These are phyloP conservation scores for Madurella mycetomatis DNA, from an alignment of 2,329 filamentous ascomycete genomes.

Conservation along the genomic window DNA sequence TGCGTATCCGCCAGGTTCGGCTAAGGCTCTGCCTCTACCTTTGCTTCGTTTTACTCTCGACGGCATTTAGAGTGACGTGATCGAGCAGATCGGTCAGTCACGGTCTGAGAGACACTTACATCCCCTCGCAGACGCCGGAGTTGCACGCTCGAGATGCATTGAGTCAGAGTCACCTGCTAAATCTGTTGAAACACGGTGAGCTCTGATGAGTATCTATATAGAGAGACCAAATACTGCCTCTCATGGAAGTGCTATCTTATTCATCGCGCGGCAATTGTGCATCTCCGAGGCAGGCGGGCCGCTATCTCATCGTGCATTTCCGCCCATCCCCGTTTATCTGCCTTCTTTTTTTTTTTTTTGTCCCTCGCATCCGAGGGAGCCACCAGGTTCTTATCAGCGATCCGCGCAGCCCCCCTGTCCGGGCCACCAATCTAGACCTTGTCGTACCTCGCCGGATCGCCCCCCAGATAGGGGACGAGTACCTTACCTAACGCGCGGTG, in stretches of 20 bases:
- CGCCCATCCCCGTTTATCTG: constrained; percentile 2
- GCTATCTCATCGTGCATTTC: constrained; percentile 10
- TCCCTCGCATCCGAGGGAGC: neutral
- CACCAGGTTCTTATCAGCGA: constrained; percentile 8
- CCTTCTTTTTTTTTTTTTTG: neutral
- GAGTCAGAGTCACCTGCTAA: no score
- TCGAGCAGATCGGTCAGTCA: no score
- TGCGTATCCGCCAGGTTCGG: neutral
- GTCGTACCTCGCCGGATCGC: neutral
- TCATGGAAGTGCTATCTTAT: neutral
- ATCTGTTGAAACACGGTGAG: no score
- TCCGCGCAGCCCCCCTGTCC: neutral
- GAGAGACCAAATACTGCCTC: neutral
- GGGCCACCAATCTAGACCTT: neutral
- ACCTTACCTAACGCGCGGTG: neutral
- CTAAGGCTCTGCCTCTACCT: neutral
- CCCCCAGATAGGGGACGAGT: neutral
- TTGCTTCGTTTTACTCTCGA: neutral
- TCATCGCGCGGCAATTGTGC: neutral
- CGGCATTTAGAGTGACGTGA: neutral
- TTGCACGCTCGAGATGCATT: neutral
- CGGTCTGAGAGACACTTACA: neutral
- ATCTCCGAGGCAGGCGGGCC: constrained; percentile 13
- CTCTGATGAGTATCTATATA: neutral
- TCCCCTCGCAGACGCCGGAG: neutral